Percentiles rank a stretch among this genome's conserved stretches.
Conservation (phyloP, 768 basidiomycete species). For the Pleurotus djamor region DNA sequence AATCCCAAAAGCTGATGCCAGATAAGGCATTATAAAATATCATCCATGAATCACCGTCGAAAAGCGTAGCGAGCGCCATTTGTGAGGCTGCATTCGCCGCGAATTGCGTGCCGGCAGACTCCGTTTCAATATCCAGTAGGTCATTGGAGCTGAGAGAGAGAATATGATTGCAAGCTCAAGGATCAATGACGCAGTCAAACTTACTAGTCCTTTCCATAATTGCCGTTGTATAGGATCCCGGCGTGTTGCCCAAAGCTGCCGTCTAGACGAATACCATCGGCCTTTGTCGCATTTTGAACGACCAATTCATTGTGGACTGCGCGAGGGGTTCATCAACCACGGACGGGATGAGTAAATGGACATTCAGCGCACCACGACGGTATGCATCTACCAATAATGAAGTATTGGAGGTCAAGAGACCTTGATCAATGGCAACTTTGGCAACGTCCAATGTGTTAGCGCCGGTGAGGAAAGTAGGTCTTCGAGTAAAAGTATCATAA, state of each 20-base stretch:
- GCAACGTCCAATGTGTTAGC: conserved; percentile 69
- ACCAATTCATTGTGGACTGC: conserved; percentile 49
- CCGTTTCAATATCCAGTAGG: conserved; percentile 58
- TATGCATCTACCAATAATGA: conserved; percentile 50
- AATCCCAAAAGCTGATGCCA: conserved; percentile 67
- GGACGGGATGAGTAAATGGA: not conserved
- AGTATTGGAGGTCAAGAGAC: conserved; percentile 35
- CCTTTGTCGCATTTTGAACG: conserved; percentile 41
- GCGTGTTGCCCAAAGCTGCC: conserved; percentile 52
- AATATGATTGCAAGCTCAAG: too few species aligned
- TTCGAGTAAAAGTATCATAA: conserved; percentile 43
- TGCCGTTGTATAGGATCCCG: conserved; percentile 71
- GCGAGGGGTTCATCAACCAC: not conserved
- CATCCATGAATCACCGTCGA: conserved; percentile 70
- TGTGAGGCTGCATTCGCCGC: conserved; percentile 39
- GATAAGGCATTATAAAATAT: conserved; percentile 59
- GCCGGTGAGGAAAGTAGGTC: conserved; percentile 51
- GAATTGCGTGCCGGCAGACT: conserved; percentile 58
- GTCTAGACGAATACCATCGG: conserved; percentile 61
- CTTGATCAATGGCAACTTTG: conserved; percentile 56
- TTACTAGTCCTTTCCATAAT: conserved; percentile 56
- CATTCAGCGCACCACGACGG: conserved; percentile 16
- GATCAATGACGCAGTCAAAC: too few species aligned
- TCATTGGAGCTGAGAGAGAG: conserved; percentile 47
- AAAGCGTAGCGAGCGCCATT: conserved; percentile 50